These are phyloP conservation scores for Xylariaceae sp. DNA, from an alignment of 2,329 filamentous ascomycete species.

Conservation along the genomic window DNA sequence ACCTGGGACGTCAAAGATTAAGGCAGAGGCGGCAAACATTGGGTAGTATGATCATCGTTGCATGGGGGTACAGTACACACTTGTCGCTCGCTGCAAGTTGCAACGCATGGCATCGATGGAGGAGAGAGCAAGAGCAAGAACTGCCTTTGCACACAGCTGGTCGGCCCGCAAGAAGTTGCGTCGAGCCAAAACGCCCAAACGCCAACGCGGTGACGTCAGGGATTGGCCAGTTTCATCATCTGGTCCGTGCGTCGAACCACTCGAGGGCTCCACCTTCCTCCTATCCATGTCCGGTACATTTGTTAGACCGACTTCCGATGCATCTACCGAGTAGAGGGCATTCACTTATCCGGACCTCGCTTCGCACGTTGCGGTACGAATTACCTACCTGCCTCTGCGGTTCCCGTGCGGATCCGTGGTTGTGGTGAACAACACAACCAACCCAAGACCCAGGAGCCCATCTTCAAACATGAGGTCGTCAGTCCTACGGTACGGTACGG, in stretches of 20 bases:
- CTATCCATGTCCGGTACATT: background rate
- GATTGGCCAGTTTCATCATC: slow-evolving; percentile 15
- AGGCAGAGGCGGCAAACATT: background rate
- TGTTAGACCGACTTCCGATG: background rate
- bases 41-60: background rate
- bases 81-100: background rate
- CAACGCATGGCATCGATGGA: background rate
- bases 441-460: no score
- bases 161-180: background rate
- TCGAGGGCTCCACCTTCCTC: background rate
- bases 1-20: background rate
- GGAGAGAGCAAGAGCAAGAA: background rate
- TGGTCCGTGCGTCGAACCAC: background rate
- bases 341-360: background rate
- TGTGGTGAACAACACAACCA: no score
- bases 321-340: background rate
- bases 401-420: no score
- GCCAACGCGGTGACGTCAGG: slow-evolving; percentile 14
- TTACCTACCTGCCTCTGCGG: background rate
- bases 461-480: no score
- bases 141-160: background rate
- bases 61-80: background rate
- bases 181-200: slow-evolving; percentile 1
- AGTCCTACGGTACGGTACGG: background rate
- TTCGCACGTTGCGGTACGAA: background rate